Evolutionary conservation across 2,329 filamentous ascomycete genomes (phyloP), one percentile per base, ranked within the genome.

Genomic region (Colletotrichum sp.): DNA sequence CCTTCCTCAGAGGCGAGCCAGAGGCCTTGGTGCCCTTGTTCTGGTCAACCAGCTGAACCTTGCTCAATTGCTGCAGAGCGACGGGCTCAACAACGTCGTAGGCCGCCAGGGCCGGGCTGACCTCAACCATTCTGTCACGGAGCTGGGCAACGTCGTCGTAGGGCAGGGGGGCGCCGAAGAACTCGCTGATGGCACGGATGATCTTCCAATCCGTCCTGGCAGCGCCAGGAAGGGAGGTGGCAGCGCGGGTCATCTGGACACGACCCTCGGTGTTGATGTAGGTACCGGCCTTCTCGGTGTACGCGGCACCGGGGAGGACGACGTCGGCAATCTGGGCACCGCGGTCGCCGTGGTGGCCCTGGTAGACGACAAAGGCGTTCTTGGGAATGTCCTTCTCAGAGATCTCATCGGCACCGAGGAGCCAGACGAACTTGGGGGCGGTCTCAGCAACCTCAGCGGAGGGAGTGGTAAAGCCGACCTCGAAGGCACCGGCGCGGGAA

Each of bases 181-280:
- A 98, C 87, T 98, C 97, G 82, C 94, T 97, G 72, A 91, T 93
- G 22, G 97, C 97, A 78, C 97, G 95, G 80, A 99, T 93, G 82
- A 99, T 98, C 92, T 98, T 99, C 97, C 97, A 99, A 88, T 99
- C 97, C 78, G 97, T 96, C 82, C 97, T 93, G 72, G 96, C 93
- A 69, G 96, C 97, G 76, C 97, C 97, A 28, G 96, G 95, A 78
- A 98, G 90, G 61, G 94, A 94, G 48, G 96, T 97, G 34, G 97
- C 97, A 64, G 95, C 94, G 79, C 97, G 94, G 70, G 95, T 97
- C 89, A 98, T 94, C 88, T 99, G 97, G 27, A 97, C 95, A 80
- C 97, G 95, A 72, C 97, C 97, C 86, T 99, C 97, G 0, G 97
- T 98, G 91, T 98, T 99, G 87, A 99, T 92, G 83, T 98, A 99